A percentile compares a stretch with the other conserved stretches of the same genome.
These are phyloP conservation scores for Ogataea allantospora DNA, from an alignment of 805 yeast genomes.

Conservation along the genomic window DNA sequence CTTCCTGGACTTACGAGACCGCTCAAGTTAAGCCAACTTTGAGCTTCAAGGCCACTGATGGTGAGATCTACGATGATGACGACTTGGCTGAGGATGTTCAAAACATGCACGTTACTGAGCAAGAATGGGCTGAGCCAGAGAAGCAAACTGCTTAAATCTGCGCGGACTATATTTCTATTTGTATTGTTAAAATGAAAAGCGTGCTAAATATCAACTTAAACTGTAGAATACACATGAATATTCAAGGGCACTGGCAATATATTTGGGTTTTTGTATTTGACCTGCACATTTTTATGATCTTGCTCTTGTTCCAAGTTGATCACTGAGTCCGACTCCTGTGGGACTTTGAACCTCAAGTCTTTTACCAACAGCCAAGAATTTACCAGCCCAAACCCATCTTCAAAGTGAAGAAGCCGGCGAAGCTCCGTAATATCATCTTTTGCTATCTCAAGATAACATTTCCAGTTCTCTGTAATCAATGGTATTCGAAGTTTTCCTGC, in stretches of 20 bases:
- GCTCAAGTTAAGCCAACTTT: constrained; percentile 83
- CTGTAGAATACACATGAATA: constrained; percentile 25
- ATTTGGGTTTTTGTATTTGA: constrained; percentile 19
- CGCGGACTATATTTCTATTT: constrained; percentile 13
- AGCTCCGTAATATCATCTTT: constrained; percentile 22
- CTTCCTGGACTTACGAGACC: constrained; percentile 79
- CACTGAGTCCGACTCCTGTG: neutral
- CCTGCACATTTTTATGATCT: constrained; percentile 17
- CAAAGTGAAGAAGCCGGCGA: constrained; percentile 8
- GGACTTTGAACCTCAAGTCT: constrained; percentile 14
- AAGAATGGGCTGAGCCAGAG: constrained; percentile 28
- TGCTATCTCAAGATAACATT: constrained; percentile 23
- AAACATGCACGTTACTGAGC: constrained; percentile 49
- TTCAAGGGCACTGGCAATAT: constrained; percentile 24
- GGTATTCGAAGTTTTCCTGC: constrained; percentile 19
- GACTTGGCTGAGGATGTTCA: constrained; percentile 49
- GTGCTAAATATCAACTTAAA: constrained; percentile 3
- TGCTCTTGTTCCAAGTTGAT: constrained; percentile 1
- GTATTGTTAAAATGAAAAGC: constrained; percentile 13
- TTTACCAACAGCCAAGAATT: constrained; percentile 21
- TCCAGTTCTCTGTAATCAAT: constrained; percentile 26
- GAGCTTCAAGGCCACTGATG: constrained; percentile 52
- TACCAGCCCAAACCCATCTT: constrained; percentile 4
- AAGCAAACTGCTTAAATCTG: constrained; percentile 29
- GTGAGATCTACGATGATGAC: constrained; percentile 53